These are phyloP conservation scores for Fraxinus dipetala DNA, from an alignment of 305 asterid species.

Conservation along the genomic window DNA sequence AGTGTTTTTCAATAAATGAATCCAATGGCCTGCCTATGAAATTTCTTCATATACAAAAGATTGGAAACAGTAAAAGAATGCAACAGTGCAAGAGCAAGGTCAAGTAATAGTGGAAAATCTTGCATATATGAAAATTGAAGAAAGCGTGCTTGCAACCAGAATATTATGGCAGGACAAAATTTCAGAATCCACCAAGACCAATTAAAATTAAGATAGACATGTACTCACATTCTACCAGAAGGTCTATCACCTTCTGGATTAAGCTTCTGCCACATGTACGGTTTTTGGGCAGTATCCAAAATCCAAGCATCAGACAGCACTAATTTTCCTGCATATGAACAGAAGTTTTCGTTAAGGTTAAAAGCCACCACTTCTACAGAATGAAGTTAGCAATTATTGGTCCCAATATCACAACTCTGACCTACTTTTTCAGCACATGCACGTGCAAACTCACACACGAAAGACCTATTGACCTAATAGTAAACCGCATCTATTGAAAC, in stretches of 20 bases:
- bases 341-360: slow-evolving; percentile 17
- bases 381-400: neutral
- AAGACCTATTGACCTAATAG: neutral
- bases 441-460: neutral
- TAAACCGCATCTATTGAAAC: neutral
- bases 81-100: slow-evolving; percentile 2
- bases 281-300: slow-evolving; percentile 97
- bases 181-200: slow-evolving; percentile 9
- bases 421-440: neutral
- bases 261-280: slow-evolving; percentile 92
- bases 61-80: neutral
- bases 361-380: slow-evolving; percentile 23
- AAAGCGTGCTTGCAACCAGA: slow-evolving; percentile 1
- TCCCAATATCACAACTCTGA: neutral
- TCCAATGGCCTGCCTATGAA: neutral
- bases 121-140: neutral
- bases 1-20: slow-evolving; percentile 5
- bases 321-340: slow-evolving; percentile 66
- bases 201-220: slow-evolving; percentile 18
- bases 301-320: slow-evolving; percentile 98
- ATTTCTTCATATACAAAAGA: slow-evolving; percentile 11
- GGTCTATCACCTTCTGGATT: slow-evolving; percentile 96
- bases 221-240: slow-evolving; percentile 90
- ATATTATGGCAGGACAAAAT: neutral
- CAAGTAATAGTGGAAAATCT: neutral